Base-by-base conservation (phyloP, 148 eudicot genomes). In the Rhododendron williamsianum region DNA sequence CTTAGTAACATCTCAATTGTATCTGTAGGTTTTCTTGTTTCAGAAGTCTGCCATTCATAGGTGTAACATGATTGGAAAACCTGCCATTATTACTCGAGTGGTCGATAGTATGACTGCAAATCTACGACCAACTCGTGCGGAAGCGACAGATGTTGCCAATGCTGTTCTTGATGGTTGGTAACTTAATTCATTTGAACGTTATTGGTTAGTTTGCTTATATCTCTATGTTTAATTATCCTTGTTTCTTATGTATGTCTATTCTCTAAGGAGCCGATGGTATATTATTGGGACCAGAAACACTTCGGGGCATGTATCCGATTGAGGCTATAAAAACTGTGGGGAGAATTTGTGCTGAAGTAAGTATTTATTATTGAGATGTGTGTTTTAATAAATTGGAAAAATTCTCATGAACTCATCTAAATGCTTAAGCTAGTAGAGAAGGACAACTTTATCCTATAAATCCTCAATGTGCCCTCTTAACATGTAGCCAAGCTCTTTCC, bases 121-220 rank as follows among this genome's bases (percentile, higher is more conserved):
- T 90, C 91, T 91, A 58, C 84, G 95, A 71, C 95, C 95, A 27
- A 93, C 95, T 69, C 92, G 95, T 86, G 95, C 95, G 36, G 95
- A 93, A 82, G 95, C 95, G 54, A 93, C 95, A 49, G 95, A 93
- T 87, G 93, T 93, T 33, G 95, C 95, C 33, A 93, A 93, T 82
- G 95, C 95, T 51, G 95, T 93, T 87, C 90, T 93, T 63, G 95
- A 93, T 91, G 95, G 94, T 92, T 85, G 67, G 71, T 56, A 65
- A 56, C 77, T 49, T 63, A 25, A 7, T 38, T 2, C 49, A 38
- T 81, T 16, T 87, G 81, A 72, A 73, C 71, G 15, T 35, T 81
- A 15, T 63, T 79, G 48, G 19, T 25, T 60, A 6, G 35, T 69
- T n/a, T 27, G 23, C 11, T 83, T 54, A 67, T 30, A 63, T 46